These are phyloP conservation scores for Chrysoporthe puriensis DNA, from an alignment of 2,329 filamentous ascomycete genomes.

Conservation along the genomic window DNA sequence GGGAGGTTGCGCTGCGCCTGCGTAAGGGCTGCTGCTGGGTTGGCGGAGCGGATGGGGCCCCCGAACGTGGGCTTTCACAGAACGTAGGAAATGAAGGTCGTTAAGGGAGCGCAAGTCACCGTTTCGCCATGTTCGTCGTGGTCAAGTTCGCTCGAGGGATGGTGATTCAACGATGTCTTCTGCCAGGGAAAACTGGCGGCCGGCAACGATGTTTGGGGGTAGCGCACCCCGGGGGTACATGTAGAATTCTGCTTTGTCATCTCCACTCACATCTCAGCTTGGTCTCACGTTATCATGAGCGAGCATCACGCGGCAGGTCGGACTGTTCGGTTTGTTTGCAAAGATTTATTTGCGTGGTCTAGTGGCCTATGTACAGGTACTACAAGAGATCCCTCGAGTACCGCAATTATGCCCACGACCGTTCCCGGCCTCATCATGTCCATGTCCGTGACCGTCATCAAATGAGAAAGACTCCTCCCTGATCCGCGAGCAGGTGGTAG, in stretches of 20 bases:
- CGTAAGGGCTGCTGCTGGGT: not conserved
- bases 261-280: not conserved
- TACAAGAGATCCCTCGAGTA: not conserved
- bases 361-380: slow-evolving; percentile 27
- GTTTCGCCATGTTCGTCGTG: not conserved
- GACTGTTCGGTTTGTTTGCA: not conserved
- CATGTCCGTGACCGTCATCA: not conserved
- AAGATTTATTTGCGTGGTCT: slow-evolving; percentile 21
- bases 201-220: slow-evolving; percentile 3
- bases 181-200: not conserved
- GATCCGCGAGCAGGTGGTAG: not conserved
- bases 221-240: not conserved
- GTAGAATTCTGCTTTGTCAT: not conserved
- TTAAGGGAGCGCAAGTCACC: not conserved
- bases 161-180: not conserved
- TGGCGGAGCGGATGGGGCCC: not conserved
- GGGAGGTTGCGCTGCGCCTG: not conserved
- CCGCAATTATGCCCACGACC: slow-evolving; percentile 9
- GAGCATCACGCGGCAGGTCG: not conserved
- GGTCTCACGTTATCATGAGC: not conserved
- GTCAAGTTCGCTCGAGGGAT: not conserved
- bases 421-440: not conserved
- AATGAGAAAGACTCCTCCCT: slow-evolving; percentile 1
- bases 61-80: not conserved
- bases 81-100: not conserved